Base-by-base conservation (phyloP, 495 filamentous ascomycete species). In the Bombardia bombarda region DNA sequence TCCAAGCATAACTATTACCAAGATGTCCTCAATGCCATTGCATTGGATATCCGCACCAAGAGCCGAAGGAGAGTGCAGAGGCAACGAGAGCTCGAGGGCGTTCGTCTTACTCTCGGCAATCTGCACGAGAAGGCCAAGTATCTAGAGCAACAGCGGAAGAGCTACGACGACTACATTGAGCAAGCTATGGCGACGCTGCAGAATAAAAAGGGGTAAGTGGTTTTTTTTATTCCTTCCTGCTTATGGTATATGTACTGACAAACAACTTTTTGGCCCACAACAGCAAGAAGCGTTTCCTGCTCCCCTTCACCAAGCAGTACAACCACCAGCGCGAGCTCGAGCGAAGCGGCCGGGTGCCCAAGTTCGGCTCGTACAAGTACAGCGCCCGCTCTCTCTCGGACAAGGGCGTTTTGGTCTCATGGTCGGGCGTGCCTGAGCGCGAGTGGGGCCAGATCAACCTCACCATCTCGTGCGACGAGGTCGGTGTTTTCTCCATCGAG, bases 231-330 rank as follows among this genome's bases (percentile, higher is more conserved):
- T 25, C 9, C 17, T 12, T 38, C 17, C 17, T 9, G 14, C 23
- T 24, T 24, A 9, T 32, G 22, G 28, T 26, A 26, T 34, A 8
- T 8, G 42, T 33, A 44, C 35, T 47, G 32, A 34, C 32, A 39
- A 20, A 49, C 50, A 40, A 43, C 38, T 9, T 12, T 12, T 34
- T 23, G 36, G n/a, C 9, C 26, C 32, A 17, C 30, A 25, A 55
- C 50, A 74, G 78, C 43, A 94, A 95, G 66, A 93, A 92, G 56
- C 76, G 85, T 38, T 93, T 95, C 74, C 77, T 96, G 40, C 77
- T 99, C 62, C 92, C 92, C 18, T 99, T 99, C 63, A 95, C 93
- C 24, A 94, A 95, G 52, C 92, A 99, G 60, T 99, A 94, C 78
- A 90, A 93, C 65, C 92, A 99, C 65, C 89, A 96, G 67, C 79